Conservation (phyloP, 192 early-diverging fungal species). For the Coemansia erecta region DNA sequence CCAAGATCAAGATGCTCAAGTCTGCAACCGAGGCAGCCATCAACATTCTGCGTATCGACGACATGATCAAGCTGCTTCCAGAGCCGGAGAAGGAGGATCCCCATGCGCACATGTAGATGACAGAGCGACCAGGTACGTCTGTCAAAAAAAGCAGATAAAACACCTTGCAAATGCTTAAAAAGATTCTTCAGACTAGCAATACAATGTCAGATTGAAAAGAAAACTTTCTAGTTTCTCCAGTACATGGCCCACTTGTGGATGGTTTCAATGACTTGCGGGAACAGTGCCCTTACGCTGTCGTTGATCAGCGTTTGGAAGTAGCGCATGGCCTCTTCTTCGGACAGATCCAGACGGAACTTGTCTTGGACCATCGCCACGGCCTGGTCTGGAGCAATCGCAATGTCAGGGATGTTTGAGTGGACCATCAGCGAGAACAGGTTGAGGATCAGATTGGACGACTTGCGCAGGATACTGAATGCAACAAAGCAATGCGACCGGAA, state of each 20-base stretch:
- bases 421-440: slow-evolving; percentile 98
- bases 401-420: slow-evolving; percentile 94
- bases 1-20: slow-evolving; percentile 96
- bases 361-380: slow-evolving; percentile 97
- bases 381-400: slow-evolving; percentile 97
- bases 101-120: slow-evolving; percentile 50
- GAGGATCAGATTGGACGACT: slow-evolving; percentile 92
- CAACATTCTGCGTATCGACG: slow-evolving; percentile 95
- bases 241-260: slow-evolving; percentile 97
- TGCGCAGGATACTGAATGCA: slow-evolving; percentile 90
- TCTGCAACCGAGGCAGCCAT: slow-evolving; percentile 98
- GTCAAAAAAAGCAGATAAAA: background rate
- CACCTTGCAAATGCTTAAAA: background rate
- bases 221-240: slow-evolving; percentile 52
- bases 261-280: slow-evolving; percentile 97
- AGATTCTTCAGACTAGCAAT: background rate
- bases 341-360: slow-evolving; percentile 89
- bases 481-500: slow-evolving; percentile 94
- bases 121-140: too few relatives aligned
- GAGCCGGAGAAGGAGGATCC: slow-evolving; percentile 53
- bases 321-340: slow-evolving; percentile 91
- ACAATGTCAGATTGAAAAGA: background rate
- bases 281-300: slow-evolving; percentile 91
- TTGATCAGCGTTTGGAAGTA: slow-evolving; percentile 90
- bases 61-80: slow-evolving; percentile 73